phyloP scores from a whole-genome alignment of 2,329 filamentous ascomycete genomes.

The Daldinia sp. region DNA sequence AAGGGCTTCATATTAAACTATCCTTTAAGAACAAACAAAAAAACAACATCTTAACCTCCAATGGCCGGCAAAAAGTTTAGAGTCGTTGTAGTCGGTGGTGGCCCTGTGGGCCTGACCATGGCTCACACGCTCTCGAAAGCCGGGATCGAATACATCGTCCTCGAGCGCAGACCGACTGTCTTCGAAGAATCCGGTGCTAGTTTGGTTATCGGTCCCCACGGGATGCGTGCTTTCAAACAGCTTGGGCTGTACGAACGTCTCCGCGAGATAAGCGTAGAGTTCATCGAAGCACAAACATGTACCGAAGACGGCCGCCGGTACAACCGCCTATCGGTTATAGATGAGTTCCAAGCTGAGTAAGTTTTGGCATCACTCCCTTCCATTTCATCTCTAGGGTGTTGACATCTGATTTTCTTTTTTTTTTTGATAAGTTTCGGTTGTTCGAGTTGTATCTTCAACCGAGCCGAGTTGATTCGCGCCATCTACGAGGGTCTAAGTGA shows the following conservation, averaged over 20 bases:
- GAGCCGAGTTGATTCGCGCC: conserved; percentile 24
- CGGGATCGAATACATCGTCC: conserved; percentile 55
- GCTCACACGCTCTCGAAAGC: conserved; percentile 50
- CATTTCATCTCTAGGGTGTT: background rate
- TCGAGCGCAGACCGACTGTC: conserved; percentile 48
- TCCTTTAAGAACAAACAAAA: background rate
- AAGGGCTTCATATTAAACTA: background rate
- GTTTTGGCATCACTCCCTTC: background rate
- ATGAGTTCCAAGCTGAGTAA: background rate
- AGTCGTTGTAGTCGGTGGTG: conserved; percentile 51
- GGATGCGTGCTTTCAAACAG: conserved; percentile 30
- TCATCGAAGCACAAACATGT: background rate
- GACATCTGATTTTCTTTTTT: conserved; percentile 1
- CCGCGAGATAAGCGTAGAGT: conserved; percentile 8
- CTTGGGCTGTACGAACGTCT: conserved; percentile 34
- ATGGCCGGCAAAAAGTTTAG: conserved; percentile 34
- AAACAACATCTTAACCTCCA: background rate
- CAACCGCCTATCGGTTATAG: background rate
- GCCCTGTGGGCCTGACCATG: conserved; percentile 49
- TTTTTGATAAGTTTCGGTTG: conserved; percentile 27
- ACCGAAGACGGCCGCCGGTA: conserved; percentile 13
- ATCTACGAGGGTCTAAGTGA: conserved; percentile 35
- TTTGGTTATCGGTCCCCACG: conserved; percentile 31
- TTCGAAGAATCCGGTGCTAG: conserved; percentile 35
- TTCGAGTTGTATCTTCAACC: conserved; percentile 21